Evolutionary conservation across 1,139 yeast species (phyloP), one percentile per base, ranked within the genome.

Genomic region (Nakaseomyces uthaithaninus): DNA sequence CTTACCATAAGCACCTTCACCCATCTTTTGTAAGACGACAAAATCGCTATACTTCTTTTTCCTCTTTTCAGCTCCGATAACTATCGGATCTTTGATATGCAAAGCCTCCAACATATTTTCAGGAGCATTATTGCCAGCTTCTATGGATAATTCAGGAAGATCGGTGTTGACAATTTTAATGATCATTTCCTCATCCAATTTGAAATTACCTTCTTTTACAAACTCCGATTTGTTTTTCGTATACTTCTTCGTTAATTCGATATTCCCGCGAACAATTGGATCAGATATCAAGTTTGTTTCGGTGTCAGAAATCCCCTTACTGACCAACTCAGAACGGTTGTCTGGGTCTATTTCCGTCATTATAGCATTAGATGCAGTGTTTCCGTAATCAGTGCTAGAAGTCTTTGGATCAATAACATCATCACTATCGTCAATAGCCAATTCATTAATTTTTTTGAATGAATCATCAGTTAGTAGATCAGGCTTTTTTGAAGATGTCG

Each of bases 1-100:
- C 55, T 85, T 84, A 12, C 97, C 97, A 55, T 89, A 91, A 0
- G 97, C 96, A 33, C 98, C 98, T 59, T 84, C 94, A 1, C 98
- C 98, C 78, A 91, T 75, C 47, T 80, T 77, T 56, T 83, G 81
- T 35, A 85, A 42, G 1, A 84, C 73, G 3, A 66, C 64, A 54
- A 85, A 91, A 57, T 87, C 95, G 0, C 71, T 59, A 48, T 85
- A 73, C 47, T 76, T 75, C 58, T 85, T 85, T 24, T 74, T 74
- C 47, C 87, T 67, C 55, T 84, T 69, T 42, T 67, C 66, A 9
- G 65, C 62, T 1, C 93, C 93, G 44, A 81, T 76, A 4, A 31
- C 35, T n/a, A 31, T 31, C 24, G 37, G 31, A 9, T 20, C 27
- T 22, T 20, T 31, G 10, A 31, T 61, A 64, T 16, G 26, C 20